Evolutionary conservation across 305 asterid genomes (phyloP).

Genomic region (Nicotiana rustica): DNA sequence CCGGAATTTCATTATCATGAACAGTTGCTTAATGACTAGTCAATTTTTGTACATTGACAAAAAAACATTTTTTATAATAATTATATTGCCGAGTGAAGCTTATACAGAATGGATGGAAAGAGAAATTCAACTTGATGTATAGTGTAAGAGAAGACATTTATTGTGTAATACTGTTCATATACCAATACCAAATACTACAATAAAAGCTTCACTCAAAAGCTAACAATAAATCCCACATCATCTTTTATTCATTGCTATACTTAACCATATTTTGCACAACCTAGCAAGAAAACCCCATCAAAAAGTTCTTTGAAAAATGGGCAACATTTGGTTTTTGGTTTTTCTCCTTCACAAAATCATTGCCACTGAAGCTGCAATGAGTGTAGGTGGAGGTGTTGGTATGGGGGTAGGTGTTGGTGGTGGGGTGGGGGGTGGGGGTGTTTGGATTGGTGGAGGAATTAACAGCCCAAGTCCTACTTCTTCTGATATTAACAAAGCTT

Average conservation of each 20-base stretch:
- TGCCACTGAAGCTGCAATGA: constrained; percentile 36
- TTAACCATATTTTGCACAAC: constrained; percentile 12
- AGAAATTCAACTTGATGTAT: neutral
- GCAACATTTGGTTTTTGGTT: constrained; percentile 9
- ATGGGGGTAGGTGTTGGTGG: constrained; percentile 33
- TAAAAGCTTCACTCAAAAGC: neutral
- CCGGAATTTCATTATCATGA: constrained; percentile 26
- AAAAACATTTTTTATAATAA: neutral
- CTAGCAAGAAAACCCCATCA: constrained; percentile 1
- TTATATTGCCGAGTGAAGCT: neutral
- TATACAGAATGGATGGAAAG: neutral
- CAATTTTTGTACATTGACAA: neutral
- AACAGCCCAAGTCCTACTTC: constrained; percentile 38
- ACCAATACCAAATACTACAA: neutral
- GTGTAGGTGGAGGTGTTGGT: constrained; percentile 39
- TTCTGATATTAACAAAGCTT: constrained; percentile 45
- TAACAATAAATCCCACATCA: neutral
- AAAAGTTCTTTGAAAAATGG: constrained; percentile 36
- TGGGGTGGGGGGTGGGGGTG: constrained; percentile 53
- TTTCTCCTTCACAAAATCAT: constrained; percentile 36
- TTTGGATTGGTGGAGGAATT: constrained; percentile 65
- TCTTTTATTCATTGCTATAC: constrained; percentile 30
- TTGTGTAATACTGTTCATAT: neutral
- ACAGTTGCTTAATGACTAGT: constrained; percentile 15
- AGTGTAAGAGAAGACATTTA: neutral